phyloP scores from a whole-genome alignment of 75 land plant species.

The Chamaecyparis obtusa region DNA sequence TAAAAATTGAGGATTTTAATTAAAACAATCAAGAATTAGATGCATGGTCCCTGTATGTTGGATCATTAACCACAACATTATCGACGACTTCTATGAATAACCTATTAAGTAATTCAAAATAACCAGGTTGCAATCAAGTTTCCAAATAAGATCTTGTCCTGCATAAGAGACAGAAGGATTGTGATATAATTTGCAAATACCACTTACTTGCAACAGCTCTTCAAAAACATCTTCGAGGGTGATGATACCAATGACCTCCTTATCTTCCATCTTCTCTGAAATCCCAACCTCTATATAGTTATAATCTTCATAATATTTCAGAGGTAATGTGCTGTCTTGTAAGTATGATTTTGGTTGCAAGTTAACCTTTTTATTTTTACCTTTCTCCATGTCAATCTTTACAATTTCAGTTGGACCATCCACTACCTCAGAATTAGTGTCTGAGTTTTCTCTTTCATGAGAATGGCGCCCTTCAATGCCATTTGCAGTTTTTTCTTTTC shows the following conservation, averaged over 20 bases:
- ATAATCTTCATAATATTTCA: slow-evolving; percentile 7
- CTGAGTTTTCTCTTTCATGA: slow-evolving; percentile 12
- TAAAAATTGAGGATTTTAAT: background rate
- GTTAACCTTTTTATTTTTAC: background rate
- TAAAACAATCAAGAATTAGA: background rate
- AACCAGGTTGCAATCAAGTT: background rate
- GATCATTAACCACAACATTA: background rate
- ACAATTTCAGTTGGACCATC: slow-evolving; percentile 15
- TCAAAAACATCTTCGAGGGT: slow-evolving; percentile 53
- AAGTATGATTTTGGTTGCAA: slow-evolving; percentile 2
- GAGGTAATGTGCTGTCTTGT: background rate
- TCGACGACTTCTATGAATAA: background rate
- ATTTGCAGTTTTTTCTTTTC: slow-evolving; percentile 6
- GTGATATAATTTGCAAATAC: background rate
- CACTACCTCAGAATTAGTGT: slow-evolving; percentile 16
- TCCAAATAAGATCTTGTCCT: background rate
- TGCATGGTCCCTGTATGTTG: background rate
- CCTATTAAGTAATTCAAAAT: background rate
- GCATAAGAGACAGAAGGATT: background rate
- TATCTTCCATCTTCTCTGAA: slow-evolving; percentile 14
- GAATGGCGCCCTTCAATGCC: slow-evolving; percentile 19
- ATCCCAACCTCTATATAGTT: background rate
- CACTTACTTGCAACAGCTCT: slow-evolving; percentile 45
- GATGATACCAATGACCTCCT: slow-evolving; percentile 47
- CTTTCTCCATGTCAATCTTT: slow-evolving; percentile 35